These are phyloP conservation scores for Ceratocystis cubensis DNA, from an alignment of 2,329 filamentous ascomycete genomes.

Conservation along the genomic window DNA sequence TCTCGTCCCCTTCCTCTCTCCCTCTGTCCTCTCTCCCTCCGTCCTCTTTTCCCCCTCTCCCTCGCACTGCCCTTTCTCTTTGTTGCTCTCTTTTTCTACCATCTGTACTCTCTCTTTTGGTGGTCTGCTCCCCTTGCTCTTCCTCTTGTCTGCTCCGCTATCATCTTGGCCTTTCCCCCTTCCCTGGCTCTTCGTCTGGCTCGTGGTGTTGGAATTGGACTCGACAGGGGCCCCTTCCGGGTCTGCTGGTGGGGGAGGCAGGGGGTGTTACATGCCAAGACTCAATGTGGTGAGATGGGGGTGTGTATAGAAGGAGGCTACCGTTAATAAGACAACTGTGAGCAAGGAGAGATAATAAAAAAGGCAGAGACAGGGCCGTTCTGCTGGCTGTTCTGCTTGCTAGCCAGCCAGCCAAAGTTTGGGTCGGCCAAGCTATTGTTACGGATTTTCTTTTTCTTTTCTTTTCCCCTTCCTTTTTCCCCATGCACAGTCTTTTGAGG, in stretches of 20 bases:
- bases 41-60: neutral
- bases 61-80: neutral
- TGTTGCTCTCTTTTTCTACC: neutral
- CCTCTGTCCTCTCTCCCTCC: neutral
- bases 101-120: neutral
- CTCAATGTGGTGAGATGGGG: neutral
- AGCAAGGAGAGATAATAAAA: neutral
- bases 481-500: too few species aligned
- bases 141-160: neutral
- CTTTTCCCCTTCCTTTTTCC: neutral
- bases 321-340: neutral
- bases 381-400: neutral
- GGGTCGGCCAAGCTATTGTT: neutral
- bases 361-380: neutral
- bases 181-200: neutral
- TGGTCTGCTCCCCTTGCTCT: neutral
- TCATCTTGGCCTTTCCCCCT: neutral
- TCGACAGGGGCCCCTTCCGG: neutral
- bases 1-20: neutral
- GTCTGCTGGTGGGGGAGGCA: neutral
- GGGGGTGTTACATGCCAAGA: conserved; percentile 8
- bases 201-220: conserved; percentile 8
- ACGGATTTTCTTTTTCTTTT: neutral
- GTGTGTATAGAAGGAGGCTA: neutral
- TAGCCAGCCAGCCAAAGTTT: neutral